phyloP scores from a whole-genome alignment of 1,284 basidiomycete species.

The Mycena citricolor region DNA sequence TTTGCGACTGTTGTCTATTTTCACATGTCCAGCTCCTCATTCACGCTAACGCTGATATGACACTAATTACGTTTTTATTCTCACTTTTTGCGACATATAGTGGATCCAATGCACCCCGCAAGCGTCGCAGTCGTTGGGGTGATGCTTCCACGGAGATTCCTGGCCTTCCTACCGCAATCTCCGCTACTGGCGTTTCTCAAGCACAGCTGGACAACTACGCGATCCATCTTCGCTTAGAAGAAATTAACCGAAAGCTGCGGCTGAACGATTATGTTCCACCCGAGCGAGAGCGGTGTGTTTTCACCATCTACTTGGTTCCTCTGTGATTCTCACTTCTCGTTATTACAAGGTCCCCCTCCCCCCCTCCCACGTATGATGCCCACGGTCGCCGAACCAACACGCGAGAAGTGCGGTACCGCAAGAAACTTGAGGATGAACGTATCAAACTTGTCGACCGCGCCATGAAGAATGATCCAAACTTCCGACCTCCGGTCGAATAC shows the following conservation, averaged over 20 bases:
- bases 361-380: constrained; percentile 94
- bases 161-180: constrained; percentile 89
- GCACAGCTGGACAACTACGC: constrained; percentile 95
- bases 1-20: constrained; percentile 19
- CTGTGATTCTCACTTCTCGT: constrained; percentile 26
- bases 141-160: constrained; percentile 87
- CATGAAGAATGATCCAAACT: constrained; percentile 97
- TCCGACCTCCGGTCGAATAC: constrained; percentile 94
- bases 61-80: constrained; percentile 57
- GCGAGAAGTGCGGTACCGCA: constrained; percentile 95
- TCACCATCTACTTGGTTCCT: constrained; percentile 1
- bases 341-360: constrained; percentile 80
- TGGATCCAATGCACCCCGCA: constrained; percentile 82
- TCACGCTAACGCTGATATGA: constrained; percentile 49
- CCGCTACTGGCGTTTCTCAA: constrained; percentile 86
- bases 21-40: constrained; percentile 23
- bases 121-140: constrained; percentile 94
- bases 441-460: constrained; percentile 92
- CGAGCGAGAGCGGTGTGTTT: constrained; percentile 80
- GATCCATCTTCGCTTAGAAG: constrained; percentile 91
- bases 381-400: constrained; percentile 98
- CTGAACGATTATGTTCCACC: constrained; percentile 95
- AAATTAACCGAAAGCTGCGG: constrained; percentile 93
- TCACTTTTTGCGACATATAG: constrained; percentile 43
- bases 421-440: constrained; percentile 97